A percentile compares a stretch with the other conserved stretches of the same genome.
These are phyloP conservation scores for Trichoderma sp. DNA, from an alignment of 2,329 filamentous ascomycete genomes.

Conservation along the genomic window DNA sequence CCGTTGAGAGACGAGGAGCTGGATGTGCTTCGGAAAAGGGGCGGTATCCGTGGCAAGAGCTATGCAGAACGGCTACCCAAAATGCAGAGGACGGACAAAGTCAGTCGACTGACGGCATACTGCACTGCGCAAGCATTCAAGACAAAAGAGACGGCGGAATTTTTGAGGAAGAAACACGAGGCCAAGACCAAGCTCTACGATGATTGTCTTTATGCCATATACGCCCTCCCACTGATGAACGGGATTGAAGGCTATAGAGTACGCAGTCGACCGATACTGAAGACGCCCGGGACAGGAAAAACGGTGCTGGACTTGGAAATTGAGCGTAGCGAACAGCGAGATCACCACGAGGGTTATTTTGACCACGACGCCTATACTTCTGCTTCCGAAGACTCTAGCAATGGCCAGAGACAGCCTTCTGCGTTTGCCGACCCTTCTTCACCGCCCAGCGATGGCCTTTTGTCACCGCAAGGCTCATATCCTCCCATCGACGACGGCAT, in stretches of 20 bases:
- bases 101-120: slow-evolving; percentile 90
- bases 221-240: slow-evolving; percentile 83
- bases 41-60: slow-evolving; percentile 70
- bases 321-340: slow-evolving; percentile 82
- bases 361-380: slow-evolving; percentile 63
- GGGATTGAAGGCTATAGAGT: slow-evolving; percentile 85
- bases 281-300: slow-evolving; percentile 84
- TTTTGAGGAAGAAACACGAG: slow-evolving; percentile 81
- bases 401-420: slow-evolving; percentile 26
- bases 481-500: slow-evolving; percentile 39
- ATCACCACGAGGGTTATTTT: slow-evolving; percentile 90
- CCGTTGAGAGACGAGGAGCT: slow-evolving; percentile 68
- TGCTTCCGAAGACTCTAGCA: slow-evolving; percentile 32
- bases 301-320: slow-evolving; percentile 93
- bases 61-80: slow-evolving; percentile 94
- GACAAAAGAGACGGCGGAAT: slow-evolving; percentile 81
- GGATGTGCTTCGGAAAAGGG: slow-evolving; percentile 60
- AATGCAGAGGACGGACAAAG: slow-evolving; percentile 77
- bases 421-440: slow-evolving; percentile 33
- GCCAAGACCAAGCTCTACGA: slow-evolving; percentile 96
- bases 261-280: slow-evolving; percentile 84
- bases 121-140: slow-evolving; percentile 94
- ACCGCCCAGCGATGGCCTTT: slow-evolving; percentile 30
- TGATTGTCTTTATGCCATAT: slow-evolving; percentile 93
- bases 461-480: slow-evolving; percentile 28